Evolutionary conservation across 805 yeast genomes (phyloP), one percentile per base, ranked within the genome.

Genomic region (Cyberlindnera euphorbiae): DNA sequence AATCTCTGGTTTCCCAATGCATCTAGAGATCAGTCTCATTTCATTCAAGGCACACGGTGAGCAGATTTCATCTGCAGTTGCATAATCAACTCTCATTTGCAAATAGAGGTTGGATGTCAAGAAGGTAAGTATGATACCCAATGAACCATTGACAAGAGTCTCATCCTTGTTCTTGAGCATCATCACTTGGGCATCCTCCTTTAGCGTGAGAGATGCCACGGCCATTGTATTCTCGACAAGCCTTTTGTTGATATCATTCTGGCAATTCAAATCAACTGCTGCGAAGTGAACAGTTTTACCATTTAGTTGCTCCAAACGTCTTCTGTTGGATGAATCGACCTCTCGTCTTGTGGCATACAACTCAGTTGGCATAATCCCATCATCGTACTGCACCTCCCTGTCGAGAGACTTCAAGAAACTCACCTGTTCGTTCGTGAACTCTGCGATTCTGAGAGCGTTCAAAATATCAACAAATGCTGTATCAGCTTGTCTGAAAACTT

Each of bases 151-250:
- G 27, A 93, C 97, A 26, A 93, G 64, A 3, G 67, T 62, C 8
- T 77, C 82, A 45, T 85, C 89, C 19, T 73, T 69, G 56, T 93
- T 93, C 50, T 84, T 86, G 46, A 93, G 62, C 70, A 86, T 78
- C 96, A 93, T 89, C 2, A 93, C 97, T 59, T 93, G 98, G 0
- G 96, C 94, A 25, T 86, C 87, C 36, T 75, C 79, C 56, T 89
- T 90, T 45, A 93, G 62, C 3, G 64, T 68, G 12, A 93, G 53
- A 6, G 49, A 54, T 39, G 71, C 69, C 18, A 81, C 83, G 30
- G 93, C 94, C 82, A 89, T 79, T 26, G 86, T 65, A 30, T 72
- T 69, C 15, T 81, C 79, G 9, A 19, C 9, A 19, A 19, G 22
- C 9, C 22, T 19, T 19, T 19, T 19, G 22, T 19, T 19, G 9